Evolutionary conservation across 805 yeast genomes (phyloP).

Genomic region (baker's yeast (Saccharomyces cerevisiae)): DNA sequence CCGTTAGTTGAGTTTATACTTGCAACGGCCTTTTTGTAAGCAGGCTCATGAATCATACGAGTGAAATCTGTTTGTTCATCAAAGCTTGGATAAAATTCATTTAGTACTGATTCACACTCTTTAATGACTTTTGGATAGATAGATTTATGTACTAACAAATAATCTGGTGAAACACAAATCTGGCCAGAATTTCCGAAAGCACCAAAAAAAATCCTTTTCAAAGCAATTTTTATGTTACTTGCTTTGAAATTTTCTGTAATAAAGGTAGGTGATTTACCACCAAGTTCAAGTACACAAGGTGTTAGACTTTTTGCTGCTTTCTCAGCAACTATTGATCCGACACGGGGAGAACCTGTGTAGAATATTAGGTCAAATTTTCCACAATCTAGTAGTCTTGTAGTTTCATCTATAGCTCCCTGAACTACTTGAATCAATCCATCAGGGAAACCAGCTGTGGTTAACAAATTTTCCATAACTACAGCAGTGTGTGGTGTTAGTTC

Average conservation of each 20-base stretch:
- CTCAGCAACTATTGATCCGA: conserved; percentile 67
- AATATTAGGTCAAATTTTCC: conserved; percentile 73
- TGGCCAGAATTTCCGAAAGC: conserved; percentile 79
- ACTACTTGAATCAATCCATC: conserved; percentile 53
- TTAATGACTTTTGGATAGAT: conserved; percentile 45
- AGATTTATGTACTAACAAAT: conserved; percentile 56
- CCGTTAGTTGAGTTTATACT: conserved; percentile 48
- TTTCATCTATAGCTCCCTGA: conserved; percentile 63
- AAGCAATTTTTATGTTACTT: conserved; percentile 37
- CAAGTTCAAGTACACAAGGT: conserved; percentile 75
- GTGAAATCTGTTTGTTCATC: conserved; percentile 38
- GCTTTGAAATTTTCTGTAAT: conserved; percentile 44
- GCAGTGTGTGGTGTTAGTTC: conserved; percentile 64
- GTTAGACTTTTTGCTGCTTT: conserved; percentile 83
- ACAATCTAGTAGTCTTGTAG: conserved; percentile 45
- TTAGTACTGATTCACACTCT: conserved; percentile 33
- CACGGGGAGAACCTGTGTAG: conserved; percentile 73
- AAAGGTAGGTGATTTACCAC: conserved; percentile 87
- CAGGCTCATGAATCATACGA: conserved; percentile 51
- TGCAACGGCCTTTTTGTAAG: conserved; percentile 40
- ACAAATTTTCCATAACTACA: conserved; percentile 44
- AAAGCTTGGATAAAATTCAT: conserved; percentile 39
- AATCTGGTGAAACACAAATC: conserved; percentile 86
- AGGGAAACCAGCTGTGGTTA: conserved; percentile 42
- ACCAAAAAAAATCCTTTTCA: conserved; percentile 70